Evolutionary conservation across 2,329 filamentous ascomycete species (phyloP).

Genomic region (Alternaria infectoria): DNA sequence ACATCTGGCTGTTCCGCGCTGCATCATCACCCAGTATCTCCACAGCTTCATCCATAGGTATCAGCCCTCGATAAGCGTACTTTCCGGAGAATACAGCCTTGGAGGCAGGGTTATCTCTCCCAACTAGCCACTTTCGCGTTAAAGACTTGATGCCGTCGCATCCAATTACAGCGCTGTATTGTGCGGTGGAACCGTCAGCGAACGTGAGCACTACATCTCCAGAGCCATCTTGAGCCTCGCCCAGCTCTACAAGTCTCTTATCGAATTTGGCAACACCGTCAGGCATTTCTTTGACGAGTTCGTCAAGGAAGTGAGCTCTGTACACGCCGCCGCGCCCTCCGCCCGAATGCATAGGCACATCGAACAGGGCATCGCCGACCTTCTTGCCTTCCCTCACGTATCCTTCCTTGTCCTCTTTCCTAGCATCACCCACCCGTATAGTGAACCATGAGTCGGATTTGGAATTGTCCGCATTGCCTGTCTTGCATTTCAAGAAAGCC

Average conservation of each 20-base stretch:
- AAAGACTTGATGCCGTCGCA: slow-evolving; percentile 71
- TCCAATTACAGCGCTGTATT: slow-evolving; percentile 62
- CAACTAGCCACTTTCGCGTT: slow-evolving; percentile 61
- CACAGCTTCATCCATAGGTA: slow-evolving; percentile 64
- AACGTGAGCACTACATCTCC: slow-evolving; percentile 51
- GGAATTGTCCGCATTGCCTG: slow-evolving; percentile 43
- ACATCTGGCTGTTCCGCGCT: slow-evolving; percentile 62
- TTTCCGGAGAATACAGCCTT: slow-evolving; percentile 63
- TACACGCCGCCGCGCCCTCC: slow-evolving; percentile 50
- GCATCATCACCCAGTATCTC: slow-evolving; percentile 58
- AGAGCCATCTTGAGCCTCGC: slow-evolving; percentile 37
- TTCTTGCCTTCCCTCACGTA: slow-evolving; percentile 36
- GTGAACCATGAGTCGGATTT: slow-evolving; percentile 39
- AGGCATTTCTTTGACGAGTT: slow-evolving; percentile 58
- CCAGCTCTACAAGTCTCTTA: slow-evolving; percentile 47
- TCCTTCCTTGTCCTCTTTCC: slow-evolving; percentile 39
- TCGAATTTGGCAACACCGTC: slow-evolving; percentile 51
- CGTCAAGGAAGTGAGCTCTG: slow-evolving; percentile 59
- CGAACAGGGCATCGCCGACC: slow-evolving; percentile 40
- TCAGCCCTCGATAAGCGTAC: slow-evolving; percentile 67
- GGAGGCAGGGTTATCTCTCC: slow-evolving; percentile 50
- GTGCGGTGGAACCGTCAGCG: slow-evolving; percentile 54
- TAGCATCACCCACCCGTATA: slow-evolving; percentile 39
- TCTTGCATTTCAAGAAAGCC: slow-evolving; percentile 53
- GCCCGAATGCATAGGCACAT: slow-evolving; percentile 29